phyloP scores from a whole-genome alignment of 352 stramenopile genomes.

The Phytophthora cactorum region DNA sequence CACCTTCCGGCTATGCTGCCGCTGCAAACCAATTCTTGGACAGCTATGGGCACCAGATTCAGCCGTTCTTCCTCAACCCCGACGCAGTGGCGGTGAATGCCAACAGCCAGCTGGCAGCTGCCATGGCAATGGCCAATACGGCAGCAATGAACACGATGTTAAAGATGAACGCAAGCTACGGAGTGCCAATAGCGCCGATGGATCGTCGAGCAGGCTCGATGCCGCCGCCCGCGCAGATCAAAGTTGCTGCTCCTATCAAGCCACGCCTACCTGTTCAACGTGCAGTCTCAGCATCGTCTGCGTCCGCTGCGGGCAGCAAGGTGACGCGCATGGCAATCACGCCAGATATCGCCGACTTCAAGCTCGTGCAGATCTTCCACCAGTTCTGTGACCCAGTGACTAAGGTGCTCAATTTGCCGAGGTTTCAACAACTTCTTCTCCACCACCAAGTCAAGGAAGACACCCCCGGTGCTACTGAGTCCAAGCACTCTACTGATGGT shows the following conservation, averaged over 20 bases:
- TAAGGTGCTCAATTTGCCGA: constrained; percentile 54
- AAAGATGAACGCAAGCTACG: constrained; percentile 59
- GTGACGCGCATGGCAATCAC: constrained; percentile 66
- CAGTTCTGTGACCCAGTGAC: constrained; percentile 71
- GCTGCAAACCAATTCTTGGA: constrained; percentile 41
- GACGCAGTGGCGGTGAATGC: constrained; percentile 39
- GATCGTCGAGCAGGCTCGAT: constrained; percentile 35
- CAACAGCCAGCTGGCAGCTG: constrained; percentile 50
- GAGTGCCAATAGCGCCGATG: constrained; percentile 59
- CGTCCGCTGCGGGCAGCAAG: constrained; percentile 37
- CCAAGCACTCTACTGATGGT: constrained; percentile 16
- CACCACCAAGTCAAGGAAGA: constrained; percentile 78
- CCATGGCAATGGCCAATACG: constrained; percentile 65
- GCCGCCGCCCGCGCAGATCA: constrained; percentile 27
- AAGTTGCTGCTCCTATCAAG: constrained; percentile 45
- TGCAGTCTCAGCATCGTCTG: constrained; percentile 16
- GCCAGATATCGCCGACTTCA: constrained; percentile 83
- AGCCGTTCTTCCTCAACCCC: constrained; percentile 52
- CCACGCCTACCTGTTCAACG: constrained; percentile 43
- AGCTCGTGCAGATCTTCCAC: constrained; percentile 89
- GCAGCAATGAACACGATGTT: constrained; percentile 60
- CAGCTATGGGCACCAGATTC: constrained; percentile 41
- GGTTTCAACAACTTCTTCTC: constrained; percentile 71
- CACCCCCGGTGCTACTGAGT: constrained; percentile 10
- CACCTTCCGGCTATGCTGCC: constrained; percentile 52